phyloP scores from a whole-genome alignment of 1,139 yeast species.

The Saccharomyces hybrid region DNA sequence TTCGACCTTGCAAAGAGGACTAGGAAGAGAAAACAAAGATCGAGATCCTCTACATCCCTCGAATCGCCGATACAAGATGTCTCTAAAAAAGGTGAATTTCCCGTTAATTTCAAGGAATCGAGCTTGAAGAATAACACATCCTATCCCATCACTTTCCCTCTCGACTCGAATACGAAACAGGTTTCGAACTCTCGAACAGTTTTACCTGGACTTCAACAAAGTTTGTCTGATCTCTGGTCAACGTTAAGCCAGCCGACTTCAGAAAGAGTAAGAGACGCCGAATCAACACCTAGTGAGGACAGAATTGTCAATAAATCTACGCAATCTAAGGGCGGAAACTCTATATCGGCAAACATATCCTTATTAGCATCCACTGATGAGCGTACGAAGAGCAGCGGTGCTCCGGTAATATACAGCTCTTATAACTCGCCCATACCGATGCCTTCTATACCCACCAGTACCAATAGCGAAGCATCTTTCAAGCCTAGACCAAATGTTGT shows the following conservation, averaged over 20 bases:
- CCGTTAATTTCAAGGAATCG: background rate
- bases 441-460: background rate
- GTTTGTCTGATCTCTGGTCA: slow-evolving; percentile 9
- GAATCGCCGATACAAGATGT: background rate
- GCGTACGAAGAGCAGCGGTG: background rate
- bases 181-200: background rate
- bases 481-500: background rate
- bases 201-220: slow-evolving; percentile 7
- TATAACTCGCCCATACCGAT: background rate
- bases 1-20: slow-evolving; percentile 57
- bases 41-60: slow-evolving; percentile 12
- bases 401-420: background rate
- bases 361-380: background rate
- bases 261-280: background rate
- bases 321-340: background rate
- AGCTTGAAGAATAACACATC: background rate
- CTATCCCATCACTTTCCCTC: background rate
- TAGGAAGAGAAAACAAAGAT: slow-evolving; percentile 43
- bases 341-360: background rate
- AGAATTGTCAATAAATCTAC: background rate
- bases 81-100: background rate
- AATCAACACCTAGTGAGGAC: background rate
- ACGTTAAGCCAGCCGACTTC: background rate
- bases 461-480: background rate
- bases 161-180: background rate